Evolutionary conservation across 2,329 filamentous ascomycete genomes (phyloP).

Genomic region (Neofusicoccum cordaticola): DNA sequence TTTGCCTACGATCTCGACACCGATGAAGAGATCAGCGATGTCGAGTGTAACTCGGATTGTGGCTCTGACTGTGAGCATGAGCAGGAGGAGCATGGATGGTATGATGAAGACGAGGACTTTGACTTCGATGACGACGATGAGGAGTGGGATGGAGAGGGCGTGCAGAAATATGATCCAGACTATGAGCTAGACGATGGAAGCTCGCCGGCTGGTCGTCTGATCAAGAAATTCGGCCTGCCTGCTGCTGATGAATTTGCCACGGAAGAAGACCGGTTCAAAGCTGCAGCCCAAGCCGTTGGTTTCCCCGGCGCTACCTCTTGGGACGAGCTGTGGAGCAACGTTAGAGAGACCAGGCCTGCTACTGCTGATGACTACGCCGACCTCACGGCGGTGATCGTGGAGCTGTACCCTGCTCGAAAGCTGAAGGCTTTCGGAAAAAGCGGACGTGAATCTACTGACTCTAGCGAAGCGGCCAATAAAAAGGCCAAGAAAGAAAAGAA

Average conservation of each 20-base stretch:
- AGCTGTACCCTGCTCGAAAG: background rate
- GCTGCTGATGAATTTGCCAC: background rate
- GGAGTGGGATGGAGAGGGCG: slow-evolving; percentile 8
- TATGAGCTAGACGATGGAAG: background rate
- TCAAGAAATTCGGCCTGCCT: background rate
- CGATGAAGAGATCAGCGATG: slow-evolving; percentile 28
- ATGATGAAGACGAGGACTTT: background rate
- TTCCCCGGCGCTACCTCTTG: background rate
- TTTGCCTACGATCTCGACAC: slow-evolving; percentile 25
- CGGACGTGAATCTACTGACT: background rate
- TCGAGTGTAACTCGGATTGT: background rate
- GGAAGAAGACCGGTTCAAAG: background rate
- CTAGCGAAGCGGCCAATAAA: background rate
- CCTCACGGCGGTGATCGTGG: background rate
- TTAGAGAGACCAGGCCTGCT: background rate
- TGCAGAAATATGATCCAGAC: background rate
- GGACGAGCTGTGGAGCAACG: background rate
- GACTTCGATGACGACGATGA: slow-evolving; percentile 19
- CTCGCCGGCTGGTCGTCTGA: background rate
- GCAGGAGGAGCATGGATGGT: background rate
- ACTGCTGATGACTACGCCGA: background rate
- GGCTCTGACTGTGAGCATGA: background rate
- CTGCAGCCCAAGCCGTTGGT: background rate
- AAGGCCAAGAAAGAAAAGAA: background rate
- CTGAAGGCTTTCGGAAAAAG: too few species aligned